Base-by-base conservation (phyloP, 2,329 filamentous ascomycete species). In the Periconia sp. region DNA sequence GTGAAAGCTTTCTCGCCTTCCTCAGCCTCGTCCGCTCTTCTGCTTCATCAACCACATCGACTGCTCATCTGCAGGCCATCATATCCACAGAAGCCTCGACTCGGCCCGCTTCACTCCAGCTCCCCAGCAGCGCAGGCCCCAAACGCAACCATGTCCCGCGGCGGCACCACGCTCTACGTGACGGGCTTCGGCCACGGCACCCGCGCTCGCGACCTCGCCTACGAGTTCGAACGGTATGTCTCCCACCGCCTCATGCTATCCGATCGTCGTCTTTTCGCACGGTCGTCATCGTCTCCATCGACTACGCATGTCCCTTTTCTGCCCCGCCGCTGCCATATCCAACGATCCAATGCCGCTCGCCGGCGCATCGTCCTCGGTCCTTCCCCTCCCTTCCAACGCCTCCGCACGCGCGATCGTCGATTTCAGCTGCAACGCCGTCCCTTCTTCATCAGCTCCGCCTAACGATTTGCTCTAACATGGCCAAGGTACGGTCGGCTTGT, bases 151-250 rank as follows among this genome's bases (percentile, higher is more conserved):
- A 96, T 96, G 91, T 96, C 92, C 84, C 89, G 91, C 71, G 85
- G 88, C 73, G 87, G 90, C 63, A 95, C 89, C 50, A 97, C 92
- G 45, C 89, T 97, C 62, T 97, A 97, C 80, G 92, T 97, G 75
- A 96, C 92, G 70, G 94, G 94, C 83, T 99, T 99, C 77, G 95
- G 92, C 83, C 91, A 96, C 77, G 91, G 92, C 75, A 96, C 92
- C 74, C 90, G 94, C 81, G 91, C 94, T 74, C 90, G 94, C 85
- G 92, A 99, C 82, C 89, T 97, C 74, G 91, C 92, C 80, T 96
- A 95, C 88, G 92, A 97, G 83, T 97, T 97, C 88, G 92, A 97
- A 92, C 91, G 92, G 90, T 96, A 96, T 85, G 92, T 95, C 82
- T 80, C 74, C 78, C 76, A 77, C 50, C 68, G 66, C 63, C 63